A percentile compares a stretch with the other conserved stretches of the same genome.
Evolutionary conservation across 805 yeast genomes (phyloP).

Genomic region (Wickerhamiella shivajii): DNA sequence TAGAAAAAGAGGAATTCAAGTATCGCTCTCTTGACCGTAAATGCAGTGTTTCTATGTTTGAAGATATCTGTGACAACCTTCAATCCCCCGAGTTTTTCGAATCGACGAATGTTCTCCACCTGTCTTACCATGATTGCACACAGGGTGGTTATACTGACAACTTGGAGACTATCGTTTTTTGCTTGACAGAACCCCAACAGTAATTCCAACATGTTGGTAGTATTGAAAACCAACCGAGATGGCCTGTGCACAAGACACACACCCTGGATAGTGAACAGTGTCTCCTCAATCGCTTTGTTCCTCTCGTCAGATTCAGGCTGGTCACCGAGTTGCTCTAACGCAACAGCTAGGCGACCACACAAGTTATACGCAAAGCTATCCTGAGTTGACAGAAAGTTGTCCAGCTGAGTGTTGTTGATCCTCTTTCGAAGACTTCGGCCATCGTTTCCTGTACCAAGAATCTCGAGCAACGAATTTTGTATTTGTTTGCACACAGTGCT

Average conservation of each 20-base stretch:
- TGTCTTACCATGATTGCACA: slow-evolving; percentile 45
- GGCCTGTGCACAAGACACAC: slow-evolving; percentile 42
- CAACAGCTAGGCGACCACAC: slow-evolving; percentile 23
- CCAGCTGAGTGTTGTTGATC: slow-evolving; percentile 2
- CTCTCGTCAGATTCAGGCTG: background rate
- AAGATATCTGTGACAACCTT: slow-evolving; percentile 35
- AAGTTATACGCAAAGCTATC: slow-evolving; percentile 40
- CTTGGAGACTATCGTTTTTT: slow-evolving; percentile 20
- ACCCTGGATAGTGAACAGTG: slow-evolving; percentile 36
- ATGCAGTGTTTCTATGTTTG: slow-evolving; percentile 29
- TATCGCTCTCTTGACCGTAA: slow-evolving; percentile 44
- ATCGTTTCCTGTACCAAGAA: too few relatives aligned
- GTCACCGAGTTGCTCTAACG: too few relatives aligned
- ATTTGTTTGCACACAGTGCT: too few relatives aligned
- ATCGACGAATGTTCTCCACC: slow-evolving; percentile 40
- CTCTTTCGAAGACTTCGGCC: slow-evolving; percentile 3
- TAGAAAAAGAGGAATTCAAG: slow-evolving; percentile 60
- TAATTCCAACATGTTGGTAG: slow-evolving; percentile 24
- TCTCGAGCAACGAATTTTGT: too few relatives aligned
- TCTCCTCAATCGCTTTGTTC: background rate
- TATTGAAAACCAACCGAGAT: slow-evolving; percentile 36
- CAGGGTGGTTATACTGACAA: slow-evolving; percentile 36
- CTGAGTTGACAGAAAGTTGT: slow-evolving; percentile 34
- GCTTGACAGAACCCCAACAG: slow-evolving; percentile 9
- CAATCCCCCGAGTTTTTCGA: slow-evolving; percentile 45